Evolutionary conservation across 805 yeast species (phyloP).

Genomic region (Wickerhamiella australiensis): DNA sequence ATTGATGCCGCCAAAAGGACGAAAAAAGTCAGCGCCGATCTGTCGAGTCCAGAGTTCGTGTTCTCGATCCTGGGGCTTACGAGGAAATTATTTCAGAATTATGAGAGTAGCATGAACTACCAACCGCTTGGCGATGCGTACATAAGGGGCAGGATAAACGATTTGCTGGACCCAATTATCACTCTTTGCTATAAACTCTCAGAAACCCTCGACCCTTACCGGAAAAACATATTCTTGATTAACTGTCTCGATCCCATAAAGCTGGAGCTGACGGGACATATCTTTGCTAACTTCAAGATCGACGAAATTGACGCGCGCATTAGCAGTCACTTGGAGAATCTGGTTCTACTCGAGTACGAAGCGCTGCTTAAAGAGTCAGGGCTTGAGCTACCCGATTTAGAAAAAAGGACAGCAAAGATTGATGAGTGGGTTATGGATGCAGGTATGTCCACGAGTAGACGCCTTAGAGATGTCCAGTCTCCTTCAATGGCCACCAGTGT

Average conservation of each 20-base stretch:
- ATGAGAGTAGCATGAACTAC: constrained; percentile 26
- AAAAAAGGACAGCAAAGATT: constrained; percentile 15
- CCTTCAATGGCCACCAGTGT: constrained; percentile 3
- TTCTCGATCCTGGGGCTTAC: constrained; percentile 51
- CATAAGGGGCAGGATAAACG: constrained; percentile 21
- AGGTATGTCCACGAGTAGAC: neutral
- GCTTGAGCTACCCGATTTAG: constrained; percentile 10
- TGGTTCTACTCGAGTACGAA: constrained; percentile 23
- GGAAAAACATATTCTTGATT: constrained; percentile 24
- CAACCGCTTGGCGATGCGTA: constrained; percentile 12
- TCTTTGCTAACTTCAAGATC: constrained; percentile 25
- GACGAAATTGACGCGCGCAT: constrained; percentile 24
- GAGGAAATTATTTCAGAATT: constrained; percentile 43
- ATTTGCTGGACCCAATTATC: constrained; percentile 27
- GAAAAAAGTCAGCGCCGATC: constrained; percentile 29
- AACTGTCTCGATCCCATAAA: constrained; percentile 30
- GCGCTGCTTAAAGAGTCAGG: constrained; percentile 22
- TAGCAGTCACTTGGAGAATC: constrained; percentile 22
- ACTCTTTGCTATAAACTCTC: constrained; percentile 25
- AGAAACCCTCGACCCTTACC: constrained; percentile 17
- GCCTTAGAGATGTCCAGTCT: constrained; percentile 1
- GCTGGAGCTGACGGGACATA: constrained; percentile 23
- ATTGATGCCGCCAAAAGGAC: constrained; percentile 26
- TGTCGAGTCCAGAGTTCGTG: constrained; percentile 78
- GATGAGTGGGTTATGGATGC: constrained; percentile 27